Evolutionary conservation across 768 basidiomycete genomes (phyloP), one percentile per base, ranked within the genome.

Genomic region (Suillus occidentalis): DNA sequence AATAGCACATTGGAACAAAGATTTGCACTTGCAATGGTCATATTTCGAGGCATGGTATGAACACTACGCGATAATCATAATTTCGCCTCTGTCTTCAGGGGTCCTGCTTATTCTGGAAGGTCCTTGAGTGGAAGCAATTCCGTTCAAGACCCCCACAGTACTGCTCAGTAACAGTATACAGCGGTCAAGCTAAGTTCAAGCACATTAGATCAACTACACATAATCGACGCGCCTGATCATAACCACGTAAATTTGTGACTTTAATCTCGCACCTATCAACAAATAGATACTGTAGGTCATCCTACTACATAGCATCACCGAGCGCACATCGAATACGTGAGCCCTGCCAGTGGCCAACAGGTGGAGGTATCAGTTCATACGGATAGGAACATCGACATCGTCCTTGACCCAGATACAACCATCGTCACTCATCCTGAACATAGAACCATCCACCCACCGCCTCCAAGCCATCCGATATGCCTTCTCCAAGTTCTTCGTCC

Each of bases 401-500:
- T 80, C 77, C 52, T 40, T 68, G 37, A 76, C 73, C n/a, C 68
- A 53, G 18, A 76, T 75, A 10, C 66, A 72, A 10, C 70, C 73
- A 72, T 79, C 78, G 52, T 75, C 72, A 50, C 67, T 65, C 52
- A 74, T 71, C 18, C 64, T 75, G 71, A 72, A 74, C 64, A 74
- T 80, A 67, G 70, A 76, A 69, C 81, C 81, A 42, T 79, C 76
- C 14, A 81, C 82, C 82, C 82, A 85, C 28, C 83, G 79, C 61
- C 75, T 70, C 84, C 84, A 85, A 0, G 81, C 82, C 22, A 75
- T 76, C 39, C 66, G 36, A 28, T 78, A 76, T 1, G 79, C 83
- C 67, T 80, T 80, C 72, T 85, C 84, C 55, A 84, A 66, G 61
- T 85, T 83, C 61, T 70, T 69, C 20, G 79, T 80, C 83, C 84